Evolutionary conservation across 2,329 filamentous ascomycete species (phyloP), one percentile per base, ranked within the genome.

Genomic region (Dactylellina drechsleri): DNA sequence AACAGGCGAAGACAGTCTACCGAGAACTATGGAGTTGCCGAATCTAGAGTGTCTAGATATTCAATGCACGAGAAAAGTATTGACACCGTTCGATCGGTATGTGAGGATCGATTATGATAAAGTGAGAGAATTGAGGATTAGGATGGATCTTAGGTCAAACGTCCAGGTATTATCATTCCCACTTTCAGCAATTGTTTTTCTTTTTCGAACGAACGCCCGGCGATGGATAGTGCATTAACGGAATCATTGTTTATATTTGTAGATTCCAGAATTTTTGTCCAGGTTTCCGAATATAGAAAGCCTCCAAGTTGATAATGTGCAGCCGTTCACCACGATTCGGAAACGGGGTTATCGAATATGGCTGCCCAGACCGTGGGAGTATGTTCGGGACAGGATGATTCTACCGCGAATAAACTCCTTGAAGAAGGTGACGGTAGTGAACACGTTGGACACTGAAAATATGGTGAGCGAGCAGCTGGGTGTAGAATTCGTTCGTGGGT

Each of bases 221-320:
- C 23, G 23, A 23, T 36, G 31, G 31, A 36, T 36, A 4, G 16
- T 50, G 16, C 45, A 18, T 52, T 23, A 13, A 18, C 3, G 5
- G 18, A 47, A 47, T 7, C 18, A 1, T 41, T 16, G 16, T 28
- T n/a, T 16, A 16, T 36, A 49, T 26, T 13, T 15, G 1, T 59
- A 68, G 65, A 36, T 68, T 49, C 15, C 65, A 10, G 4, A 23
- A 16, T 68, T 68, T 56, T 10, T 56, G 4, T 41, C 36, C 3
- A 56, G 65, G 4, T 68, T 61, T 20, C 4, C 56, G 1, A 41
- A 26, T n/a, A 49, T 68, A 13, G 10, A 43, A 7, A 26, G 18
- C 16, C 47, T 68, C 23, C 36, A 53, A 2, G 31, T 68, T 10
- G 58, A 47, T 6, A 56, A 49, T 49, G 7, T 56, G 6, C 65